Percentiles rank a stretch among this genome's conserved stretches.
Evolutionary conservation across 148 eudicot genomes (phyloP).

Genomic region (Vaccinium darrowii): DNA sequence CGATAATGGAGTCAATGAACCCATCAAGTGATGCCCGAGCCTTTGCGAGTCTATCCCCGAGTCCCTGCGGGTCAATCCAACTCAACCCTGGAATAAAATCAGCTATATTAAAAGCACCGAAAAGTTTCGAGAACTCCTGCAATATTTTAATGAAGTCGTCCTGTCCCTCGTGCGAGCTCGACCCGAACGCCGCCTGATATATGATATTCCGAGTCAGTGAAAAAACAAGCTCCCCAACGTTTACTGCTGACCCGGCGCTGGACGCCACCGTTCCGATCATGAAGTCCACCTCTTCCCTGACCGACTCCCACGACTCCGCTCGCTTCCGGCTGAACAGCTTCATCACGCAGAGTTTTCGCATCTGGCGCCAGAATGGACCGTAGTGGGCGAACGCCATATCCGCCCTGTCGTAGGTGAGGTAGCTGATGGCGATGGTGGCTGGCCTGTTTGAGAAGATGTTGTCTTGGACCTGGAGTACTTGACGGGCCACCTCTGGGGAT

Average conservation of each 20-base stretch:
- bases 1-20: constrained; percentile 73
- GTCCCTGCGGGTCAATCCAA: constrained; percentile 73
- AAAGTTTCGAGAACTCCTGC: constrained; percentile 66
- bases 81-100: constrained; percentile 73
- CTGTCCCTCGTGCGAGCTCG: constrained; percentile 54
- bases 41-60: constrained; percentile 47
- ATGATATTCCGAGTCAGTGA: constrained; percentile 51
- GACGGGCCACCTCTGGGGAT: constrained; percentile 52
- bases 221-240: constrained; percentile 58
- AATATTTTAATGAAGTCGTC: constrained; percentile 60
- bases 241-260: constrained; percentile 38
- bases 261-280: constrained; percentile 27
- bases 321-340: constrained; percentile 67
- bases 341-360: constrained; percentile 82
- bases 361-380: constrained; percentile 89
- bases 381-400: constrained; percentile 85
- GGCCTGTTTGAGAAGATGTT: constrained; percentile 73
- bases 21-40: constrained; percentile 67
- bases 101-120: constrained; percentile 70
- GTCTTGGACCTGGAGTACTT: constrained; percentile 71
- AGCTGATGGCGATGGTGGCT: constrained; percentile 60
- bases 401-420: constrained; percentile 64
- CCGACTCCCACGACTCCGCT: constrained; percentile 77
- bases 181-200: constrained; percentile 74
- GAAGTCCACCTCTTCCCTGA: constrained; percentile 50